Base-by-base conservation (phyloP, 345 rosid species). In the Limnanthes douglasii region DNA sequence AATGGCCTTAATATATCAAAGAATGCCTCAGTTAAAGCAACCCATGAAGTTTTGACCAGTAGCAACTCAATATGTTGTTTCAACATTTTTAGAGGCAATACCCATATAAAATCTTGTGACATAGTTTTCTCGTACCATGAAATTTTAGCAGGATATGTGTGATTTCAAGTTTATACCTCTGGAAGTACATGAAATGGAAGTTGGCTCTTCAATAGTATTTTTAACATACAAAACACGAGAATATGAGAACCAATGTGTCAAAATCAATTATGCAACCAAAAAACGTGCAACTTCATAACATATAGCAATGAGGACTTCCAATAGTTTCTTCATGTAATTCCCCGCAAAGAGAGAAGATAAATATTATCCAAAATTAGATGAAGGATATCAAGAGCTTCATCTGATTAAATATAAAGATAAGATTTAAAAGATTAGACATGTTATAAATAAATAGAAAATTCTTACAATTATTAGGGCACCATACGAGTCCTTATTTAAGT, bases 231-330 rank as follows among this genome's bases (percentile, higher is more conserved):
- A 55, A 31, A 95, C 94, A 51, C 98, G 92, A 61, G 85, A 56
- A 76, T 90, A 95, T 15, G 92, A 90, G 37, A 95, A 95, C 98
- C 98, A 90, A 28, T 74, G 95, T 64, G 84, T 76, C 66, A 90
- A 58, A 64, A 90, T 90, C 75, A 90, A 59, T 45, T 84, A 80
- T 24, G 94, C 84, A 26, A 90, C 77, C 45, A 94, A 70, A 39
- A 90, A 82, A 45, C 98, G 84, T 28, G 98, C 76, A 54, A 80
- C 95, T 70, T 90, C 95, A 57, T 90, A 95, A 57, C 98, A 84
- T 45, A 90, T 77, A 56, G 98, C 94, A 60, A 90, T 84, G 53
- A 90, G 96, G 58, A 90, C 79, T 71, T 90, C 98, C 59, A 90
- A 56, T 46, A 90, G 72, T 60, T 90, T 90, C 77, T 84, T 95